These are phyloP conservation scores for Beta vulgaris DNA, from an alignment of 148 eudicot species.

Conservation along the genomic window DNA sequence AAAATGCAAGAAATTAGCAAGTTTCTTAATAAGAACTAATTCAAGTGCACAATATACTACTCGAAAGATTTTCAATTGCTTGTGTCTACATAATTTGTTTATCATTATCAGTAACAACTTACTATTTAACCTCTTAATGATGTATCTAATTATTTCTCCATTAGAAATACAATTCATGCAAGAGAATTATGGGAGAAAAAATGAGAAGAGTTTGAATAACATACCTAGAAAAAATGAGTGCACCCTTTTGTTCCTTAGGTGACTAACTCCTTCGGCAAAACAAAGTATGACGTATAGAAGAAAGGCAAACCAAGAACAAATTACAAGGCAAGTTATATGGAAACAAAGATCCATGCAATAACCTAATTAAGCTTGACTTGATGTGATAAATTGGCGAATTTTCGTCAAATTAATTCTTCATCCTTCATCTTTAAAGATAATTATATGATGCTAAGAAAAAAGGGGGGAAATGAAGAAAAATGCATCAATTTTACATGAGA, in stretches of 20 bases:
- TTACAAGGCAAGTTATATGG: conserved; percentile 7
- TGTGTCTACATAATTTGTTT: background rate
- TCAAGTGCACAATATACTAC: background rate
- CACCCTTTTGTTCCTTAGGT: background rate
- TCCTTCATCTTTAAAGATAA: background rate
- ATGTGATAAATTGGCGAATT: no score
- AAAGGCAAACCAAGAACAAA: conserved; percentile 21
- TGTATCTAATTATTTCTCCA: no score
- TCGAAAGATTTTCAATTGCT: background rate
- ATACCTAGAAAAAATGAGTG: conserved; percentile 16
- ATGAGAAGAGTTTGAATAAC: background rate
- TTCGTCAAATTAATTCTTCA: no score
- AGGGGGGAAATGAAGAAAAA: background rate
- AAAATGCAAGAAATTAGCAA: no score
- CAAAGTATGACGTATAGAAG: conserved; percentile 19
- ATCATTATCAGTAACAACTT: background rate
- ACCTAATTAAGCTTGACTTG: conserved; percentile 6
- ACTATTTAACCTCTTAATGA: background rate
- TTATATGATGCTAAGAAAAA: background rate
- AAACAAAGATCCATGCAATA: conserved; percentile 32
- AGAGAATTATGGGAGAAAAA: no score
- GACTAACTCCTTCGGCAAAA: conserved; percentile 20
- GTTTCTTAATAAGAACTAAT: background rate
- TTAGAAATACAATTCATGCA: no score
- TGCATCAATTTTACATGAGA: background rate